Base-by-base conservation (phyloP, 495 filamentous ascomycete species). In the Lentithecium fluviatile region DNA sequence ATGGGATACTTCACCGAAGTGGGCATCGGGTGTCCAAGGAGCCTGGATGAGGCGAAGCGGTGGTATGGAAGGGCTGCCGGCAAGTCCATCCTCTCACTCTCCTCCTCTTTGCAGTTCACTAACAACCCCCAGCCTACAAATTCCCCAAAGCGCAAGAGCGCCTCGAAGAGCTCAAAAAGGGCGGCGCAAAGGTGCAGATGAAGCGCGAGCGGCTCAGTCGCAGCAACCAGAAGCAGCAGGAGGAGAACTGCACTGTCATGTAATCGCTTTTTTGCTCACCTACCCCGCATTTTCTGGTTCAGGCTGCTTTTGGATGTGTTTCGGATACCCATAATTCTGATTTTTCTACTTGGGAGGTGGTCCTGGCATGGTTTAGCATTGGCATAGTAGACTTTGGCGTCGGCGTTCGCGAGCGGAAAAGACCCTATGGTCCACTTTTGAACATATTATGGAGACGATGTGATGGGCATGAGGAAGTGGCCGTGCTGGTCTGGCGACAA, bases 31-130 rank as follows among this genome's bases (percentile, higher is more conserved):
- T 83, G 87, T 50, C 79, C 85, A 25, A 83, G 87, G 3, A 91
- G 91, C 71, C 59, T 96, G 62, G 94, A 98, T 67, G 94, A 96
- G 76, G 94, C 93, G 19, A 96, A 96, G 78, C 82, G 90, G 67
- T 98, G 94, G 94, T 98, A 98, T 77, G 96, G 91, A 83, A 83
- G 92, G 75, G 91, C 94, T 77, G 94, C 94, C 75, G 88, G 94
- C 97, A 76, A 85, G 93, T 87, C 40, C 59, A 37, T 49, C 43
- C 56, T 60, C 1, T 20, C 0, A 19, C 26, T 21, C 15, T 38
- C n/a, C 50, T 43, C 34, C 20, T 21, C 29, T 36, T 3, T 20
- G 15, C 13, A 36, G n/a, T n/a, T n/a, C n/a, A 8, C 37, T 24
- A 43, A 47, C 57, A 55, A 15, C 36, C 29, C 61, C 42, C 57